Evolutionary conservation across 371 early-diverging fungal species (phyloP), one percentile per base, ranked within the genome.

Genomic region (Smittium mucronatum): DNA sequence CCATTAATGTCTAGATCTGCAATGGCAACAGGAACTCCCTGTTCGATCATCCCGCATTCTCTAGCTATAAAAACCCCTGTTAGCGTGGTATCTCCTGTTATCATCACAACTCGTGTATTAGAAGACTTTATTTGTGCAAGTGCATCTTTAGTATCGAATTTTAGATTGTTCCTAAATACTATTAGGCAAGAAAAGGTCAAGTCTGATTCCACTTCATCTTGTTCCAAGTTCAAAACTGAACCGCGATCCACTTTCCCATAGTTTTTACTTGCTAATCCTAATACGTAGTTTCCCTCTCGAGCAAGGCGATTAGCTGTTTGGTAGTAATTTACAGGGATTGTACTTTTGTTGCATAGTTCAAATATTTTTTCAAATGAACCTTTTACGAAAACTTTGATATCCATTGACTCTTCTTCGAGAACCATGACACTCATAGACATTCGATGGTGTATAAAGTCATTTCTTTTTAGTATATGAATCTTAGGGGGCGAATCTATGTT

Each of bases 21-120:
- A 60, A 84, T 79, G 11, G 84, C 65, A 17, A 86, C 77, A 21
- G 80, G 81, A 29, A 80, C 75, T 15, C 76, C 72, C 21, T 75
- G 64, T 17, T 65, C 77, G 34, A 94, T 83, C 83, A 95, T 87
- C n/a, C 89, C 89, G 75, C 88, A 87, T 70, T 87, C 81, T 61
- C 84, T 88, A 29, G 89, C 94, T 71, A 95, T 88, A 72, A 85
- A 90, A 34, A 91, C 83, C 34, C 91, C 94, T 8, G 97, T 96
- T 68, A 90, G 79, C 2, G 92, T 87, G 58, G 88, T 88, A 75
- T 96, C 97, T 60, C 97, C 97, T 0, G 97, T 95, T 69, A 92
- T 89, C 91, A 96, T 96, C 2, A 93, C 86, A 28, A 78, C 77
- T 36, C 90, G 84, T 26, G 88, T 86, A 64, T 84, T 87, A 0